Evolutionary conservation across 306 rosid species (phyloP), one percentile per base, ranked within the genome.

Genomic region (Parietaria judaica): DNA sequence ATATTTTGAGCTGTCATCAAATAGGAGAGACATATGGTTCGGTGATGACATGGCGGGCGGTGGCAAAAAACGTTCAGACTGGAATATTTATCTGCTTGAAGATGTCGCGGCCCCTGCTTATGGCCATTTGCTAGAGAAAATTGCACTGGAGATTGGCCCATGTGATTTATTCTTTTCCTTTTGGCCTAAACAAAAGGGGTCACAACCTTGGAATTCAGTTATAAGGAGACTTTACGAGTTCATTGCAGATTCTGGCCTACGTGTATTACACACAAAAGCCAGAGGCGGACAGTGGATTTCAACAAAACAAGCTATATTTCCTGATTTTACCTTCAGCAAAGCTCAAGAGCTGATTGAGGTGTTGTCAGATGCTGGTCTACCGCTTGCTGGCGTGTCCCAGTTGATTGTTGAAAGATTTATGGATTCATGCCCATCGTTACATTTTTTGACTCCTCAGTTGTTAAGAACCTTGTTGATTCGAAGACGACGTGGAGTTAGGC

Each of bases 1-100:
- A 39, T 91, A 91, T 84, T 91, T 91, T 64, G 98, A 91, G 68
- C 77, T 91, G 78, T 91, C 98, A 53, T 91, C 98, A 68, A 88
- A 91, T 85, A 85, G 98, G 58, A 85, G 98, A 77, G 98, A 91
- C 82, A 87, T 91, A 74, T 91, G 98, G 98, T 88, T 88, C 70
- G 98, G 98, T 62, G 81, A 89, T 54, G 96, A 91, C 72, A 91
- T 91, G 98, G 78, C 95, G 49, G 98, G 98, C 55, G 96, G 87
- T 68, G 98, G 98, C 69, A 88, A 87, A 79, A 87, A 87, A 68
- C 96, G 98, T 39, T 88, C 98, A 74, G 96, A 91, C 43, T 91
- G 98, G 98, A 91, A 91, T 77, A 80, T 86, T 66, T 88, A 88
- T 71, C 84, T 91, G 70, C 98, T 91, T 72, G 89, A 91, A 76